Base-by-base conservation (phyloP, 768 basidiomycete genomes). In the Aureoboletus auriporus region DNA sequence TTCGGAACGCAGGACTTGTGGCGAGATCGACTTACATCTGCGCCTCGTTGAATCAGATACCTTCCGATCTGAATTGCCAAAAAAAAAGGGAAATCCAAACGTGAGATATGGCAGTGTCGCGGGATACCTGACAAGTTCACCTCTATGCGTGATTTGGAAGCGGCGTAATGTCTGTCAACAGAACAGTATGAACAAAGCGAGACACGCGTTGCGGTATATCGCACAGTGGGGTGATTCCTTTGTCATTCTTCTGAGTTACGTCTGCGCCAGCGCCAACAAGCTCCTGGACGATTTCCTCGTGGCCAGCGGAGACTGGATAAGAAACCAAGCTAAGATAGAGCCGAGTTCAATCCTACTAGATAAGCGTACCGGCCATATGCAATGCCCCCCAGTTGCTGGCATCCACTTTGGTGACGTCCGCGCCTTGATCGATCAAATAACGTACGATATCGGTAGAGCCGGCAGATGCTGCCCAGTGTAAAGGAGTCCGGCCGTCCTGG, bases 71-170 rank as follows among this genome's bases (percentile, higher is more conserved):
- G 64, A 48, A 62, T 38, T 7, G 55, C 14, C 11, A 60, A 55
- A 49, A 42, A n/a, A n/a, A n/a, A n/a, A n/a, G n/a, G n/a, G n/a
- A n/a, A n/a, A n/a, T n/a, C n/a, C 39, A 39, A 65, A 56, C 5
- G 17, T 54, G 42, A 55, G 45, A 45, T 44, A 45, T 40, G 52
- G 44, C 48, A 56, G 49, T 49, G 51, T 53, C 54, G 53, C 13
- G 13, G 2, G 50, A 51, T 60, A 55, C 50, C 41, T 63, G 60
- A 60, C 57, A 67, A 58, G 27, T 33, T 47, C 60, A 89, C 91
- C 61, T 91, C 87, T 53, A 92, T 79, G 38, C 83, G 86, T 47
- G 91, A 86, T 66, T 93, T 94, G 28, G 92, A 95, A 39, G 92
- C 93, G 27, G 92, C 91, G 61, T 95, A 95, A 68, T 94, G 91